These are phyloP conservation scores for Artomyces pyxidatus DNA, from an alignment of 768 basidiomycete genomes.

Conservation along the genomic window DNA sequence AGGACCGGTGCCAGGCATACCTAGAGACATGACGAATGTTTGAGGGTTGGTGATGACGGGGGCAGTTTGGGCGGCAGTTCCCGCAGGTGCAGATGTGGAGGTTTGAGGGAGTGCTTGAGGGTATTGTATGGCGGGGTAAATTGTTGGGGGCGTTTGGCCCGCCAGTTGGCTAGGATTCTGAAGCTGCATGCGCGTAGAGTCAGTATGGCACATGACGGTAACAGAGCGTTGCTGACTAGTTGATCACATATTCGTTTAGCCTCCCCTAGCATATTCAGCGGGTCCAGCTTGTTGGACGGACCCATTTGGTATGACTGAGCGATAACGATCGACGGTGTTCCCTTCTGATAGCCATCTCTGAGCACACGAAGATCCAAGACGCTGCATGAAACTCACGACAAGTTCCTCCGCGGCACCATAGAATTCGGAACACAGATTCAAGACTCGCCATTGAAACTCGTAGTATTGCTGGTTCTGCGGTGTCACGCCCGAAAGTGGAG, in stretches of 20 bases:
- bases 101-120: conserved; percentile 23
- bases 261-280: conserved; percentile 62
- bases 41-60: conserved; percentile 62
- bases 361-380: conserved; percentile 6
- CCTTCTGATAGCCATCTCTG: conserved; percentile 29
- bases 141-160: conserved; percentile 54
- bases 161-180: conserved; percentile 68
- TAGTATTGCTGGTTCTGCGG: conserved; percentile 72
- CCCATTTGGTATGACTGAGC: conserved; percentile 78
- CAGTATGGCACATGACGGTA: conserved; percentile 1
- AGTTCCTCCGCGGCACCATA: conserved; percentile 82
- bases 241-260: conserved; percentile 74
- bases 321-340: conserved; percentile 59
- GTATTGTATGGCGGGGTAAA: conserved; percentile 32
- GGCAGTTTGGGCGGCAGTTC: conserved; percentile 28
- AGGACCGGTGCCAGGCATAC: conserved; percentile 34
- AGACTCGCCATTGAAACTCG: conserved; percentile 79
- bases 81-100: conserved; percentile 21
- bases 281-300: conserved; percentile 61
- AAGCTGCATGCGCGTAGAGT: conserved; percentile 36
- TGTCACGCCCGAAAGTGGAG: conserved; percentile 34
- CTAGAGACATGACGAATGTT: conserved; percentile 65
- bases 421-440: conserved; percentile 79
- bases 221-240: conserved; percentile 38
- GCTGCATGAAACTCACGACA: conserved; percentile 43